These are phyloP conservation scores for Pythium scleroteichum DNA, from an alignment of 352 stramenopile species.

Conservation along the genomic window DNA sequence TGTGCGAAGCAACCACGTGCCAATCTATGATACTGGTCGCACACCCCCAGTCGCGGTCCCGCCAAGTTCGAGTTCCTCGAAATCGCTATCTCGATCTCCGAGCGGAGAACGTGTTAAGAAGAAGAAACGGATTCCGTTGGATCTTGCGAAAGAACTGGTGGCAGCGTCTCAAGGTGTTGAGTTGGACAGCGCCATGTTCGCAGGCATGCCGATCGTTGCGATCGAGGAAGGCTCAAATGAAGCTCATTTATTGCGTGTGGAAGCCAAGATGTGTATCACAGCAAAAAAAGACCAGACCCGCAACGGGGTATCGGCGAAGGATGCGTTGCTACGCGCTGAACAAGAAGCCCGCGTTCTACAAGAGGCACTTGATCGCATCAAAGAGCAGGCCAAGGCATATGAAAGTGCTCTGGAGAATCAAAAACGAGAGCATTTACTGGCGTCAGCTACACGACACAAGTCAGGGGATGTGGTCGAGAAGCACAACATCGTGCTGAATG, in stretches of 20 bases:
- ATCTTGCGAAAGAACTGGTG: constrained; percentile 80
- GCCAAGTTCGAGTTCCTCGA: neutral
- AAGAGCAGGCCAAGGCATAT: constrained; percentile 85
- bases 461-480: constrained; percentile 71
- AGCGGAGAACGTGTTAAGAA: constrained; percentile 51
- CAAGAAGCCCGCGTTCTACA: constrained; percentile 73
- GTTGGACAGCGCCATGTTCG: constrained; percentile 65
- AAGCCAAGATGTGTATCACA: constrained; percentile 80
- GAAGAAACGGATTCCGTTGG: constrained; percentile 81
- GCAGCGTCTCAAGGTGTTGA: constrained; percentile 76
- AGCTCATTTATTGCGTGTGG: constrained; percentile 75
- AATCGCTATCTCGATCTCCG: constrained; percentile 12
- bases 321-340: constrained; percentile 67
- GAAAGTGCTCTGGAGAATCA: constrained; percentile 78
- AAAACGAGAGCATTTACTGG: constrained; percentile 67
- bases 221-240: constrained; percentile 81
- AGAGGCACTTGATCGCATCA: constrained; percentile 82
- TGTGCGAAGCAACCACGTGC: constrained; percentile 48
- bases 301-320: constrained; percentile 52
- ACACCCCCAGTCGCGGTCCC: neutral
- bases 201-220: constrained; percentile 65
- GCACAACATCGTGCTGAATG: constrained; percentile 83
- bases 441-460: constrained; percentile 71
- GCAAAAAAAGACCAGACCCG: constrained; percentile 46
- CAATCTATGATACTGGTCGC: constrained; percentile 48